Conservation (phyloP, 345 rosid genomes). For the Eucalyptus curtisii region DNA sequence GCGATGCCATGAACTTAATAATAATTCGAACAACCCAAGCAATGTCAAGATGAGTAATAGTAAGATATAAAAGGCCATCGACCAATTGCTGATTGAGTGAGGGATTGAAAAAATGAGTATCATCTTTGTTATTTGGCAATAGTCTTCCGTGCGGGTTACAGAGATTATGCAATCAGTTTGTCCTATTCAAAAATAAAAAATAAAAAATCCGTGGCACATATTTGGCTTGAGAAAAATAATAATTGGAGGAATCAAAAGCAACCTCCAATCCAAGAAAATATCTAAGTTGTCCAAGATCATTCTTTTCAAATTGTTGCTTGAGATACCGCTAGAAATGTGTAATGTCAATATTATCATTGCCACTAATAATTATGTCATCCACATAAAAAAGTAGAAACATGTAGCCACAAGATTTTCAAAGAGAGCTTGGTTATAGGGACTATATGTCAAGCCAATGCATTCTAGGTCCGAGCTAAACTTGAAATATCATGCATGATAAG, state of each 20-base stretch:
- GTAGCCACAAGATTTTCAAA: no score
- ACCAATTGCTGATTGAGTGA: background rate
- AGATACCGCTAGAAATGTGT: background rate
- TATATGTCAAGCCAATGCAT: no score
- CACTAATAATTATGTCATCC: background rate
- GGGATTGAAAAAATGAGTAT: background rate
- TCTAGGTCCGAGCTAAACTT: no score
- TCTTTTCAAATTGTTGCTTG: background rate
- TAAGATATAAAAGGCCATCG: background rate
- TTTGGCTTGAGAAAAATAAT: background rate
- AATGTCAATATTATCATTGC: background rate
- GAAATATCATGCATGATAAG: no score
- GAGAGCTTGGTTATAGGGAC: no score
- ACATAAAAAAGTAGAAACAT: no score
- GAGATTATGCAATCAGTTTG: background rate
- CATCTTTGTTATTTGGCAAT: background rate
- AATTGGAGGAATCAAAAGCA: background rate
- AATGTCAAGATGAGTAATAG: background rate
- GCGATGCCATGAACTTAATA: background rate
- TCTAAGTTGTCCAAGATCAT: background rate
- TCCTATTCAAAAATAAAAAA: background rate
- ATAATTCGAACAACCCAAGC: background rate
- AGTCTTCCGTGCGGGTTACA: background rate
- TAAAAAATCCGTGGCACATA: background rate
- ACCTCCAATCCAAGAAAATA: background rate